phyloP scores from a whole-genome alignment of 1,284 basidiomycete genomes.

The Flammula alnicola region DNA sequence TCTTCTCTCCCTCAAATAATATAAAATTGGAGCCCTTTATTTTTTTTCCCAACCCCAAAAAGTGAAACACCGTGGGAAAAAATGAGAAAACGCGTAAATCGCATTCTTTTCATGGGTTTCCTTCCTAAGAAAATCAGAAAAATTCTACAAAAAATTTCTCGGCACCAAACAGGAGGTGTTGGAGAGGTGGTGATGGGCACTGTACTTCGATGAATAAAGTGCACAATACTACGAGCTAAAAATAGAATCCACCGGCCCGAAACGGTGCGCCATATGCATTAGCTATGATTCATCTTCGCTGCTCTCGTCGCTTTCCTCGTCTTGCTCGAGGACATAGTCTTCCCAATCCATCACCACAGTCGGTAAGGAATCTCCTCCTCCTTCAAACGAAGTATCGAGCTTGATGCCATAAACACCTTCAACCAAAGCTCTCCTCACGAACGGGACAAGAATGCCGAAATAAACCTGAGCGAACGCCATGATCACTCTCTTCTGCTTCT shows the following conservation, averaged over 20 bases:
- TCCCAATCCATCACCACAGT: constrained; percentile 32
- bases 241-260: background rate
- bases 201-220: no score
- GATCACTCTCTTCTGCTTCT: constrained; percentile 48
- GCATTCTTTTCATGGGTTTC: no score
- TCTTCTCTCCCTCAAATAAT: no score
- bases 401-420: constrained; percentile 73
- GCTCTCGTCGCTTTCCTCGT: constrained; percentile 15
- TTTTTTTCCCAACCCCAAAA: no score
- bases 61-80: no score
- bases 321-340: constrained; percentile 28
- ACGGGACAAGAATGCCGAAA: constrained; percentile 66
- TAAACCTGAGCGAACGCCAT: constrained; percentile 62
- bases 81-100: no score
- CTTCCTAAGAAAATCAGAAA: no score
- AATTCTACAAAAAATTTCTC: no score
- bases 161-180: no score
- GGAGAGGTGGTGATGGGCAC: no score
- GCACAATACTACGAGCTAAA: no score
- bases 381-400: constrained; percentile 23
- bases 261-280: background rate
- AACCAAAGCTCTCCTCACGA: constrained; percentile 66
- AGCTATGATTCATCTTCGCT: constrained; percentile 21
- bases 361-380: constrained; percentile 21
- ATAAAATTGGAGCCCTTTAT: no score